Evolutionary conservation across 2,329 filamentous ascomycete genomes (phyloP).

Genomic region (Aspergillus costaricaensis): DNA sequence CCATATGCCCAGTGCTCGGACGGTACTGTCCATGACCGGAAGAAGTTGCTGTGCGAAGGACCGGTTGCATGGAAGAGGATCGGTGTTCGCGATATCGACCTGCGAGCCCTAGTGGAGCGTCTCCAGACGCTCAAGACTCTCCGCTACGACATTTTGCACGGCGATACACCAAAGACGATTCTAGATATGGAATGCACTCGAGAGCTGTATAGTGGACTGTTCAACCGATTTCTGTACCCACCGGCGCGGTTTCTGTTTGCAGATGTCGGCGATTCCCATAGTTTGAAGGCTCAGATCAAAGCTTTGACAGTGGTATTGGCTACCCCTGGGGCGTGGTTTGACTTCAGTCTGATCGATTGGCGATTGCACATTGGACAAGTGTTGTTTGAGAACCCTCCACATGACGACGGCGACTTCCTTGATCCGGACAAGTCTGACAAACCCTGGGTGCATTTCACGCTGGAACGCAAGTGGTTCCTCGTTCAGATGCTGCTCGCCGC

Average conservation of each 20-base stretch:
- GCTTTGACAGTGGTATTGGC: conserved; percentile 47
- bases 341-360: conserved; percentile 51
- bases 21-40: conserved; percentile 39
- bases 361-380: conserved; percentile 50
- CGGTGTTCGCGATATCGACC: conserved; percentile 42
- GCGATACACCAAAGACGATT: conserved; percentile 35
- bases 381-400: conserved; percentile 44
- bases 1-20: conserved; percentile 41
- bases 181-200: conserved; percentile 37
- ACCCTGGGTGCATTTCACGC: conserved; percentile 28
- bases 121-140: conserved; percentile 36
- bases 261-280: conserved; percentile 30
- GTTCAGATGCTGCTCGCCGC: conserved; percentile 57
- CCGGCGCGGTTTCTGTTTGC: conserved; percentile 31
- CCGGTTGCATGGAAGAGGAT: conserved; percentile 45
- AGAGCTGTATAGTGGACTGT: conserved; percentile 39
- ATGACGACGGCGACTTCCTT: conserved; percentile 38
- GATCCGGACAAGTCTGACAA: conserved; percentile 20
- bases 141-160: conserved; percentile 37
- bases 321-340: conserved; percentile 48
- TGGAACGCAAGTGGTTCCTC: conserved; percentile 56
- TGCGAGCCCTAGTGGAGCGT: conserved; percentile 37
- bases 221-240: conserved; percentile 42
- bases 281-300: conserved; percentile 50
- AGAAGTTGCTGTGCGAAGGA: conserved; percentile 39